These are phyloP conservation scores for Starmerella ratchasimensis DNA, from an alignment of 805 yeast genomes.

Conservation along the genomic window DNA sequence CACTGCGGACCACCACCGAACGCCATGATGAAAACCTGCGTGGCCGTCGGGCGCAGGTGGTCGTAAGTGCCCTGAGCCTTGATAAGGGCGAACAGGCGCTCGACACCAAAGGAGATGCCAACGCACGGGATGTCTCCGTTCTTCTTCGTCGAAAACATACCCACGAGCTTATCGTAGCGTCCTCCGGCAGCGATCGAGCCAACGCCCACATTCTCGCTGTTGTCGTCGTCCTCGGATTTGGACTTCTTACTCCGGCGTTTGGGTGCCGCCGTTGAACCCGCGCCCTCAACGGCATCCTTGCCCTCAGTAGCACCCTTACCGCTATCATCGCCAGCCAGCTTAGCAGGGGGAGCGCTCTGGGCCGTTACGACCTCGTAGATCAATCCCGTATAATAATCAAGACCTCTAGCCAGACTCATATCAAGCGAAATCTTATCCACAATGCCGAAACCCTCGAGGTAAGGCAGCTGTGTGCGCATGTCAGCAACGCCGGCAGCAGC, in stretches of 20 bases:
- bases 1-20: constrained; percentile 97
- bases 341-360: constrained; percentile 83
- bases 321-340: too few species aligned
- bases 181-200: constrained; percentile 99
- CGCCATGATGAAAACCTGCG: constrained; percentile 93
- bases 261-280: constrained; percentile 16
- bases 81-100: constrained; percentile 79
- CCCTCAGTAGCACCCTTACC: constrained; percentile 65
- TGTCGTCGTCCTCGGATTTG: constrained; percentile 63
- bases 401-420: constrained; percentile 89
- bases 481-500: constrained; percentile 76
- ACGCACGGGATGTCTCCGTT: constrained; percentile 82
- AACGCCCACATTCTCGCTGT: constrained; percentile 91
- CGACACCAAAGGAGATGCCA: constrained; percentile 94
- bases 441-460: constrained; percentile 72
- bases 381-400: constrained; percentile 94
- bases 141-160: constrained; percentile 85
- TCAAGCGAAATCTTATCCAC: constrained; percentile 54
- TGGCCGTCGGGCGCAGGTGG: constrained; percentile 64
- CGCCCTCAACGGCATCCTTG: constrained; percentile 30
- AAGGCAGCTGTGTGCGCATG: constrained; percentile 59
- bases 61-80: constrained; percentile 59
- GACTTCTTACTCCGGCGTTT: constrained; percentile 26
- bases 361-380: constrained; percentile 93
- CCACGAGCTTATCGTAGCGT: constrained; percentile 89